Evolutionary conservation across 148 eudicot genomes (phyloP).

Genomic region (Cornus controversa): DNA sequence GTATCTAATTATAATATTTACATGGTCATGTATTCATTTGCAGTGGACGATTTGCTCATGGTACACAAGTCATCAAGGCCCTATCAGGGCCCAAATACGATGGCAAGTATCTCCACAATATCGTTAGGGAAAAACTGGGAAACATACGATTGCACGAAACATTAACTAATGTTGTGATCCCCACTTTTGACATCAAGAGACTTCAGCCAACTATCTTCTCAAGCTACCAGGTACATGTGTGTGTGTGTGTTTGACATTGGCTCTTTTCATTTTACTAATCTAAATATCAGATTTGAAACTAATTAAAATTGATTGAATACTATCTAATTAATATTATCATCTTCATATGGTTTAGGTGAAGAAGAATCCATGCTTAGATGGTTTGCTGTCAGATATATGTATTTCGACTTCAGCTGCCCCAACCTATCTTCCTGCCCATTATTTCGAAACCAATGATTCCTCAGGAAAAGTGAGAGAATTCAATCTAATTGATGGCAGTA

Average conservation of each 20-base stretch:
- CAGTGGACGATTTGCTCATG: slow-evolving; percentile 9
- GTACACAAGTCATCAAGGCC: slow-evolving; percentile 18
- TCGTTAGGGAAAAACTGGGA: slow-evolving; percentile 34
- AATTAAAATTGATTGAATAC: neutral
- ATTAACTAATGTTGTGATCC: slow-evolving; percentile 44
- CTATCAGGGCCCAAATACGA: slow-evolving; percentile 42
- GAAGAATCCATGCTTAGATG: neutral
- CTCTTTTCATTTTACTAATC: neutral
- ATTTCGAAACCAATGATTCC: neutral
- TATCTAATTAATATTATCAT: too few relatives aligned
- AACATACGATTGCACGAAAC: slow-evolving; percentile 30
- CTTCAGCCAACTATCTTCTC: slow-evolving; percentile 49
- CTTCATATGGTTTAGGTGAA: slow-evolving; percentile 20
- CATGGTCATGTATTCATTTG: neutral
- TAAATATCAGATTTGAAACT: neutral
- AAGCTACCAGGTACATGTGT: slow-evolving; percentile 32
- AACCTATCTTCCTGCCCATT: neutral
- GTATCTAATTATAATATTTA: neutral
- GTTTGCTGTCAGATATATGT: neutral
- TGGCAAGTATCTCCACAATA: slow-evolving; percentile 35
- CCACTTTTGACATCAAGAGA: slow-evolving; percentile 46
- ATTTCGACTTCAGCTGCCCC: neutral
- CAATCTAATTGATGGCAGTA: neutral
- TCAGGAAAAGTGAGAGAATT: neutral
- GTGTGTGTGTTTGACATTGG: neutral